phyloP scores from a whole-genome alignment of 345 rosid genomes.

The Crucihimalaya himalaica region DNA sequence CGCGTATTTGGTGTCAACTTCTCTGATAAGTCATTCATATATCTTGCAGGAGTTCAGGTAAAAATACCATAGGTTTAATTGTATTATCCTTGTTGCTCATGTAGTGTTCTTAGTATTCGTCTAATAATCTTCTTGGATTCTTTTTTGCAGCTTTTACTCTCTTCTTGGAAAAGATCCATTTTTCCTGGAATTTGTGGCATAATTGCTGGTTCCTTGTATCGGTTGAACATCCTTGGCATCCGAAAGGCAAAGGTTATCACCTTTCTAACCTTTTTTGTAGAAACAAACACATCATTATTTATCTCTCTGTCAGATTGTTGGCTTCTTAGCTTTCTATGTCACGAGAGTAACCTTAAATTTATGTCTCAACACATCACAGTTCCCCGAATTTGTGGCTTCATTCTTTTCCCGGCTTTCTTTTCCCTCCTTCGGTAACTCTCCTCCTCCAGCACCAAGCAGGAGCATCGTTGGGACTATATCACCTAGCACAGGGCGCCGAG shows the following conservation, averaged over 20 bases:
- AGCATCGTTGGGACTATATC: constrained; percentile 41
- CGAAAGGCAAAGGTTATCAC: constrained; percentile 83
- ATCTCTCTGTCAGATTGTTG: neutral
- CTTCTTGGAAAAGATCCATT: constrained; percentile 89
- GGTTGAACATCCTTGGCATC: constrained; percentile 71
- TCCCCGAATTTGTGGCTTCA: constrained; percentile 71
- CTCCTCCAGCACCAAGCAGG: constrained; percentile 58
- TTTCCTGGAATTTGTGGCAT: constrained; percentile 91
- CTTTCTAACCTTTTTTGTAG: constrained; percentile 4
- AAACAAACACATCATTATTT: neutral
- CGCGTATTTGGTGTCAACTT: constrained; percentile 71
- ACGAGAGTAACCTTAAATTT: constrained; percentile 15
- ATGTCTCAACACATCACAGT: constrained; percentile 48
- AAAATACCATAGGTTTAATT: neutral
- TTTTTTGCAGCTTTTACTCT: constrained; percentile 76
- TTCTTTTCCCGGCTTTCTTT: constrained; percentile 73
- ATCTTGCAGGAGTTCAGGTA: constrained; percentile 98
- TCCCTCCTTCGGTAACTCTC: constrained; percentile 58
- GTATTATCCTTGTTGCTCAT: constrained; percentile 8
- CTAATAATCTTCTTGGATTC: constrained; percentile 7
- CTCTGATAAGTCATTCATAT: constrained; percentile 91
- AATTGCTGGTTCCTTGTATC: constrained; percentile 88
- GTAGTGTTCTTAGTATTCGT: neutral
- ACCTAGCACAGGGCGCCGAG: constrained; percentile 57
- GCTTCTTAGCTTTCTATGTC: constrained; percentile 6